Base-by-base conservation (phyloP, 495 filamentous ascomycete genomes). In the Tuber magnatum region DNA sequence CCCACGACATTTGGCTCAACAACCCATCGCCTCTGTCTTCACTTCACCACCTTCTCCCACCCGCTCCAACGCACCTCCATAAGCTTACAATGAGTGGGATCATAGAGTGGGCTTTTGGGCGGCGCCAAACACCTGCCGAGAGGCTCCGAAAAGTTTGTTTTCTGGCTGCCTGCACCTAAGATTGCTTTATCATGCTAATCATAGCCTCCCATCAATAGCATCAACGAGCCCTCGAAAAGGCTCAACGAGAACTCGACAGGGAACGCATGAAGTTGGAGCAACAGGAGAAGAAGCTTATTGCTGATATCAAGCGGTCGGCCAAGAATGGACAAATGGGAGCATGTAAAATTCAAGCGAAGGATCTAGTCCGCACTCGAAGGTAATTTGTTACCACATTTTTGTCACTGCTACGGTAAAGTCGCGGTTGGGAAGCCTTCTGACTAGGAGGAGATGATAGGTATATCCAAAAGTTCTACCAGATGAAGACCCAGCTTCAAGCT, bases 61-160 rank as follows among this genome's bases (percentile, higher is more conserved):
- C 68, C 71, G 46, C 73, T 80, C 82, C 61, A 85, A 76, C 35
- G 71, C 77, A 74, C 71, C 78, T 82, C 70, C 74, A 69, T 69
- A 65, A 72, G 69, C 12, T 38, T 43, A 51, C 71, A 44, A 81
- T 81, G 80, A 81, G 80, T 61, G 80, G 80, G 44, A 78, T 97
- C 85, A 87, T 98, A 73, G 94, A 97, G 89, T 97, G 94, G 94
- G 95, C 95, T 43, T 97, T 98, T 84, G 94, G 94, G 77, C 97
- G 96, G 88, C 94, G 94, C 84, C 96, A 98, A 89, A 98, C 94
- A 83, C 94, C 95, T 12, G 92, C 93, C 22, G 94, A 98, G 87
- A 92, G 95, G 81, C 88, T 98, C 83, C 91, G 95, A 84, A 98
- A 97, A 84, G 81, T 81, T 68, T 40, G 51, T 72, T 24, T 38